Conservation (phyloP, 768 basidiomycete genomes). For the Boletus barrowsii region DNA sequence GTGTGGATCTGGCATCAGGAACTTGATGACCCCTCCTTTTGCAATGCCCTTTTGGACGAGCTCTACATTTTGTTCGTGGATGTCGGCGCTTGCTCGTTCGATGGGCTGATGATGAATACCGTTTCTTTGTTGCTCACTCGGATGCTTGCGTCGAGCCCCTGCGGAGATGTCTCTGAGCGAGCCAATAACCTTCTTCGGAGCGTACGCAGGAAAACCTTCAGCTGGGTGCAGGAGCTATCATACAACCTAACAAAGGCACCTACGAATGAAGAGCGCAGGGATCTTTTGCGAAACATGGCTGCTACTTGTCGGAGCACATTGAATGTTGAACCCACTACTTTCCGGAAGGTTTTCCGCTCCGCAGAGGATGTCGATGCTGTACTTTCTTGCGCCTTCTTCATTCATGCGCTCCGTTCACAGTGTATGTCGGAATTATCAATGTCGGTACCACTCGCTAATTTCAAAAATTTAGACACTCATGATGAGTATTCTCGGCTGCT, state of each 20-base stretch:
- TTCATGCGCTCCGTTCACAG: constrained; percentile 12
- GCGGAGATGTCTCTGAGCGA: constrained; percentile 20
- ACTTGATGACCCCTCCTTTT: background rate
- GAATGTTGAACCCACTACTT: background rate
- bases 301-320: background rate
- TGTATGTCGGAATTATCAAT: background rate
- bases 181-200: background rate
- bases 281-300: background rate
- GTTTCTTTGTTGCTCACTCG: background rate
- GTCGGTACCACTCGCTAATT: background rate
- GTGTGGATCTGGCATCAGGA: too few relatives aligned
- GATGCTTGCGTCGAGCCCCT: background rate
- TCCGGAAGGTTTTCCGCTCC: background rate
- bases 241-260: too few relatives aligned
- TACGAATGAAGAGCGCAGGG: too few relatives aligned
- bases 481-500: background rate
- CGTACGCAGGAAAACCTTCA: background rate
- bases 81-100: constrained; percentile 10
- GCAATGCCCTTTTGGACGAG: background rate
- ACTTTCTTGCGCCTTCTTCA: constrained; percentile 6
- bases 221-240: too few relatives aligned
- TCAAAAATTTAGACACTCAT: background rate
- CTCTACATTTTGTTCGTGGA: background rate
- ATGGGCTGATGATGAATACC: constrained; percentile 27
- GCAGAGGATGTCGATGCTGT: too few relatives aligned